These are phyloP conservation scores for Ambrosia artemisiifolia DNA, from an alignment of 129 eudicot species.

Conservation along the genomic window DNA sequence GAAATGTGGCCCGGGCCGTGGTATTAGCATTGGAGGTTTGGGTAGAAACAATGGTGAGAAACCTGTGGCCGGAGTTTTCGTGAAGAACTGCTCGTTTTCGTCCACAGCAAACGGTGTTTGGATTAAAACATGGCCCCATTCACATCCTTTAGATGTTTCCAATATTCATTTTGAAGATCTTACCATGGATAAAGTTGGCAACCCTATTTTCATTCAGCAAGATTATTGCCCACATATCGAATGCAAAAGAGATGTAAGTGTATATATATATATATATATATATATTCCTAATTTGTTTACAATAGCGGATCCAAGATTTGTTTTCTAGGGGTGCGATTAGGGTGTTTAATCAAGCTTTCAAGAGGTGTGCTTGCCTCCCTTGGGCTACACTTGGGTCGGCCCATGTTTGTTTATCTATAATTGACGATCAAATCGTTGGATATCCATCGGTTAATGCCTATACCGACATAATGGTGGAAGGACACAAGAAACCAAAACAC, in stretches of 20 bases:
- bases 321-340: no score
- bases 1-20: conserved; percentile 74
- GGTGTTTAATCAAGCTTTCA: no score
- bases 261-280: background rate
- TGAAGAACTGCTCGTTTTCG: conserved; percentile 43
- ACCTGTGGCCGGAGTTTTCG: conserved; percentile 41
- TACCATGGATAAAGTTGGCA: conserved; percentile 41
- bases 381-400: no score
- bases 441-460: no score
- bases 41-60: conserved; percentile 46
- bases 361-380: no score
- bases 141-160: conserved; percentile 24
- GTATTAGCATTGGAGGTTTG: conserved; percentile 69
- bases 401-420: no score
- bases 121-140: conserved; percentile 61
- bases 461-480: no score
- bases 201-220: conserved; percentile 55
- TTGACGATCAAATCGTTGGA: no score
- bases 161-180: conserved; percentile 59
- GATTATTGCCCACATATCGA: conserved; percentile 55
- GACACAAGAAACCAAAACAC: no score
- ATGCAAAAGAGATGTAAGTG: conserved; percentile 36
- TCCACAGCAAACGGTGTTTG: conserved; percentile 46
- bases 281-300: no score
- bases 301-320: no score